phyloP scores from a whole-genome alignment of 106 monocot species.

The Allium fistulosum region DNA sequence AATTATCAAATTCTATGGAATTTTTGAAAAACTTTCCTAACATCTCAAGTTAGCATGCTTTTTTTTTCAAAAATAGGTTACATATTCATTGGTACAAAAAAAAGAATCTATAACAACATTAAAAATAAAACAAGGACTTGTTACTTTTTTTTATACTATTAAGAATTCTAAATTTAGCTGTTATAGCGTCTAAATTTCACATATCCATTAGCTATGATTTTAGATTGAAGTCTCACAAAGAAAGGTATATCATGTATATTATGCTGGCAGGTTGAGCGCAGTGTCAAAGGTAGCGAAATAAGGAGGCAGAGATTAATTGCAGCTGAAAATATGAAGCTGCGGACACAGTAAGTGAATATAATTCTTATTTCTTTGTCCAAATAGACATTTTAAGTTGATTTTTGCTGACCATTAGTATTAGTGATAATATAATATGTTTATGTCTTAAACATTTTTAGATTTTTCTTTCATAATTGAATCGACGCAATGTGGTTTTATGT shows the following conservation, averaged over 20 bases:
- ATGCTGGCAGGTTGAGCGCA: conserved; percentile 3
- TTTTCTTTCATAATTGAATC: neutral
- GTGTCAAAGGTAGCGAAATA: neutral
- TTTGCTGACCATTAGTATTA: neutral
- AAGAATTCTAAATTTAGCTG: too few relatives aligned
- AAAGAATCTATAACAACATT: too few relatives aligned
- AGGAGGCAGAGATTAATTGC: conserved; percentile 8
- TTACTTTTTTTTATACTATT: too few relatives aligned
- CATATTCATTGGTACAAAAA: too few relatives aligned
- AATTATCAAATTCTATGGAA: too few relatives aligned
- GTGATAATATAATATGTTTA: neutral
- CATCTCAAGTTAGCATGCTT: too few relatives aligned
- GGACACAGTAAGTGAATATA: conserved; percentile 10
- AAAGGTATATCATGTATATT: neutral
- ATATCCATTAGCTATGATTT: too few relatives aligned
- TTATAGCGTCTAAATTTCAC: too few relatives aligned
- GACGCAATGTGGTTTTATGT: neutral
- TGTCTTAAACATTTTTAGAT: neutral
- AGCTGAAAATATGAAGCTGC: conserved; percentile 16
- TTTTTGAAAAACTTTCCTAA: too few relatives aligned
- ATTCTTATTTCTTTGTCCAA: neutral
- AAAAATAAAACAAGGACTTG: too few relatives aligned
- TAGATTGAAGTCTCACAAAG: too few relatives aligned
- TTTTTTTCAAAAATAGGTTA: too few relatives aligned
- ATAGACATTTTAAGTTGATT: neutral